phyloP scores from a whole-genome alignment of 805 yeast species.

The Metschnikowia reukaufii region DNA sequence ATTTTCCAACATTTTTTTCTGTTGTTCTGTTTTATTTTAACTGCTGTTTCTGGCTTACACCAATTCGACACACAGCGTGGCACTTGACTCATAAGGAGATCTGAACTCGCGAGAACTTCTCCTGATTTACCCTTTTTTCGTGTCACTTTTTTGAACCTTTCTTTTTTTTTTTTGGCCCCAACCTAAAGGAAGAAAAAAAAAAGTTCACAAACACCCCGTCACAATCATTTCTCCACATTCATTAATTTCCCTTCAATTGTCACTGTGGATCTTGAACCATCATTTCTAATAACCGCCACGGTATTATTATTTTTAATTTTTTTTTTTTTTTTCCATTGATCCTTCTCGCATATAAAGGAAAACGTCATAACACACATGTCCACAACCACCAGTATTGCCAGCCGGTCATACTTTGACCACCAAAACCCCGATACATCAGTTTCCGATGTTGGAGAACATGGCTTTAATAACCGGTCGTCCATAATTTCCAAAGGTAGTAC shows the following conservation, averaged over 20 bases:
- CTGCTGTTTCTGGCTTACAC: not conserved
- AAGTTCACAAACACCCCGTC: not conserved
- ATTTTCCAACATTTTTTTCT: not conserved
- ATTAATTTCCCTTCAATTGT: not conserved
- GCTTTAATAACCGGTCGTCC: slow-evolving; percentile 4
- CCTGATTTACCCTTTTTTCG: not conserved
- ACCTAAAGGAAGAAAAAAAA: not conserved
- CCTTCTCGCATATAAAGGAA: not conserved
- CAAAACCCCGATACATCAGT: slow-evolving; percentile 9
- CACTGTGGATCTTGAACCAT: not conserved
- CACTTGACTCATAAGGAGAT: not conserved
- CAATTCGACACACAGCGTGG: not conserved
- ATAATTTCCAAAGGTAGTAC: slow-evolving; percentile 2
- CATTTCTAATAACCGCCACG: not conserved
- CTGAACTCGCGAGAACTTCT: not conserved
- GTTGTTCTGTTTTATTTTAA: not conserved
- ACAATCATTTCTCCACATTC: not conserved
- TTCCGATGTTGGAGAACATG: slow-evolving; percentile 9
- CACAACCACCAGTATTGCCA: slow-evolving; percentile 9
- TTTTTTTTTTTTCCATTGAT: not conserved
- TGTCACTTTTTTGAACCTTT: not conserved
- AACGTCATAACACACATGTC: slow-evolving; percentile 4
- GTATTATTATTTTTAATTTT: not conserved
- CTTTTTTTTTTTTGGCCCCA: slow-evolving; percentile 1
- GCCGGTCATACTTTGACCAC: slow-evolving; percentile 10